Base-by-base conservation (phyloP, 73 alveolate species). In the Diophrys appendiculata region DNA sequence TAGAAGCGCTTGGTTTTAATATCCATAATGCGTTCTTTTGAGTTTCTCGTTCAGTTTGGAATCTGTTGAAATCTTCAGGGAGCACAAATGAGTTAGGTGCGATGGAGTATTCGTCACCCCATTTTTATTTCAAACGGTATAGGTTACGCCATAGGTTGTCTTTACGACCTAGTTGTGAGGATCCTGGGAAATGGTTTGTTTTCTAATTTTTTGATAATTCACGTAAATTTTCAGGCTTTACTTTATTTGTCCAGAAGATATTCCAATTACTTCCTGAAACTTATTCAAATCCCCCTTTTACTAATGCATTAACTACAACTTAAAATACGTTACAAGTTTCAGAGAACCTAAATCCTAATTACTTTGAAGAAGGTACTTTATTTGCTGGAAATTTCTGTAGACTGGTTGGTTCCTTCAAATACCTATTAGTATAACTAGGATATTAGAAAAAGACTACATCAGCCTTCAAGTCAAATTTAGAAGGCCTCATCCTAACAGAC, bases 1-100 rank as follows among this genome's bases (percentile, higher is more conserved):
- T 88, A 73, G 90, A 82, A 65, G 97, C 97, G 25, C 92, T 96
- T 2, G 99, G 99, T 68, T 97, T 97, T n/a, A 91, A 83, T 18
- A 97, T 97, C 96, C 97, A 95, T 24, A 95, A 77, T 8, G 87
- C 87, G 64, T 96, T 94, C n/a, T 5, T 94, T 32, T 69, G 78
- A 28, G 52, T 87, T 72, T 96, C 96, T 31, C 92, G 80, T 70
- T 89, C 96, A 26, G 53, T 65, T 54, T 86, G 73, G 84, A 95
- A 97, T 81, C 95, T 83, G 31, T 95, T 93, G 54, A 77, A 86
- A 80, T 97, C 99, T 75, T 90, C 91, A 2, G 98, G 97, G 54
- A 96, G 72, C 33, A 96, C 70, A 80, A 76, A 96, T 0, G 99
- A 88, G 53, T 64, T 79, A 3, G 99, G 98, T 27, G 90, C 77